Evolutionary conservation across 108 stramenopile species (phyloP), one percentile per base, ranked within the genome.

Genomic region (Mayamaea pseudoterrestris): DNA sequence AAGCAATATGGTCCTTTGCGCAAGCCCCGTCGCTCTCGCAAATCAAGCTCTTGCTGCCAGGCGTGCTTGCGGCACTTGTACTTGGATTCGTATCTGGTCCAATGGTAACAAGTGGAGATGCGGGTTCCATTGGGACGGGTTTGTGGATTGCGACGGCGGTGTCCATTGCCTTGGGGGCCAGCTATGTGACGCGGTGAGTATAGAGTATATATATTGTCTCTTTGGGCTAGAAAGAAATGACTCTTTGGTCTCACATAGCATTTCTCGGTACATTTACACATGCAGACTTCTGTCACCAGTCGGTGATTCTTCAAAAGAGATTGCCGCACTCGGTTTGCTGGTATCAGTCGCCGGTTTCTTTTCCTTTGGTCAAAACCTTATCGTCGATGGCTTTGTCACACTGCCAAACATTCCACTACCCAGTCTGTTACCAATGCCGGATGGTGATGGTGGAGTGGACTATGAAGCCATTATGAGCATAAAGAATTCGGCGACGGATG

Each of bases 321-420:
- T 81, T 46, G 78, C 85, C 16, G 78, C 80, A 30, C 45, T 74
- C 29, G 90, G 84, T 26, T 47, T 87, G 31, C 53, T 92, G 29
- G 74, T 92, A 34, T 74, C 81, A 3, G 29, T 92, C 31, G 83
- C 83, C 21, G 90, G 90, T 0, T 92, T 90, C 57, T 78, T 83
- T 41, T 74, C 72, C 49, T 84, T 90, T 48, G 60, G 50, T 40
- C 84, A 91, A 52, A 91, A 91, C 35, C 54, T 91, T 37, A 60
- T 91, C 7, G 82, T 81, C 6, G 90, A 83, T 58, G 90, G 82
- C 34, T 91, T 83, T 65, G 65, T 78, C 8, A 63, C 65, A 5
- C 40, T 75, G 6, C 74, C 74, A 21, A 13, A 14, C 20, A 6
- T 39, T 39, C 3, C 3, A 20, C 8, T 39, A 6, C 37, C 37